Percentiles rank a stretch among this genome's conserved stretches.
phyloP scores from a whole-genome alignment of 148 eudicot genomes.

The Heliosperma pusillum region DNA sequence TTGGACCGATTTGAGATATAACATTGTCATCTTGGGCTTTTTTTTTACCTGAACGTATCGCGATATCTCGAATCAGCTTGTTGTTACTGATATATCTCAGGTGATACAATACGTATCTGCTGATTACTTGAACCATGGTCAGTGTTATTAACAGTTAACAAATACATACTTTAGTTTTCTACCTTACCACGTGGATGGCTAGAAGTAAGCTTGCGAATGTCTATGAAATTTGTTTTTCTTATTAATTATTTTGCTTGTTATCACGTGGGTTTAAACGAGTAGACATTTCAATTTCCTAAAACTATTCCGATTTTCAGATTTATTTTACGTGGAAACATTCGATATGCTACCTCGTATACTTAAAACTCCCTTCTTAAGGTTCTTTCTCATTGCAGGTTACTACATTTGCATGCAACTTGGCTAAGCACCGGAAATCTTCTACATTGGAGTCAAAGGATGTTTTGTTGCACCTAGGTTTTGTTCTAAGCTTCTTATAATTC shows the following conservation, averaged over 20 bases:
- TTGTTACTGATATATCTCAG: neutral
- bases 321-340: neutral
- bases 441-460: slow-evolving; percentile 86
- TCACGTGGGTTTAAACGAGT: neutral
- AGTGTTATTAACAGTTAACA: neutral
- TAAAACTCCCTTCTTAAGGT: slow-evolving; percentile 5
- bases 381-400: slow-evolving; percentile 61
- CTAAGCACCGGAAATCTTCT: slow-evolving; percentile 95
- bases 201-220: neutral
- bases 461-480: slow-evolving; percentile 80
- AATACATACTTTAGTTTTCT: neutral
- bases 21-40: neutral
- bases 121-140: neutral
- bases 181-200: neutral
- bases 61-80: neutral
- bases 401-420: slow-evolving; percentile 81
- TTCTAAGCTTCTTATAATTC: slow-evolving; percentile 22
- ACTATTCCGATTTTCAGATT: neutral
- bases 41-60: neutral
- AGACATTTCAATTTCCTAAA: neutral
- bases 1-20: neutral
- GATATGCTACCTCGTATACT: neutral
- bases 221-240: neutral
- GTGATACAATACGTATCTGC: neutral
- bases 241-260: neutral